A percentile compares a stretch with the other conserved stretches of the same genome.
phyloP scores from a whole-genome alignment of 192 early-diverging fungal genomes.

The Gigaspora rosea region DNA sequence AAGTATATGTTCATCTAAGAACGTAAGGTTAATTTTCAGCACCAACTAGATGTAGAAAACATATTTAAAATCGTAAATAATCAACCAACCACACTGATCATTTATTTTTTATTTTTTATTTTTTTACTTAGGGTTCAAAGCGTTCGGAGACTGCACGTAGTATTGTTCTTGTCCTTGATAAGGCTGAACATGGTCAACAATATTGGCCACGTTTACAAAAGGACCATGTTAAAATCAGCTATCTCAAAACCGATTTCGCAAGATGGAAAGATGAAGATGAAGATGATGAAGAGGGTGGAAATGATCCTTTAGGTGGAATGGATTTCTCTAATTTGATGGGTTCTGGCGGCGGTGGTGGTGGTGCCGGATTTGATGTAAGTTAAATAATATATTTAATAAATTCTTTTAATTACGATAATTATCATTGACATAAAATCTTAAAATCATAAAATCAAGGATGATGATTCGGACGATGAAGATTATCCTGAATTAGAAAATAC shows the following conservation, averaged over 20 bases:
- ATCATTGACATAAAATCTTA: neutral
- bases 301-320: slow-evolving; percentile 53
- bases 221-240: slow-evolving; percentile 64
- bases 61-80: neutral
- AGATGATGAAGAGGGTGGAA: slow-evolving; percentile 71
- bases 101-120: neutral
- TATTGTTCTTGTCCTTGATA: slow-evolving; percentile 69
- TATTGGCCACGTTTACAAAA: slow-evolving; percentile 90
- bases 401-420: neutral
- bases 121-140: slow-evolving; percentile 63
- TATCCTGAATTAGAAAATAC: slow-evolving; percentile 1
- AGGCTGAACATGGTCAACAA: slow-evolving; percentile 61
- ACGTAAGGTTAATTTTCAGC: neutral
- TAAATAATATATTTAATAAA: neutral
- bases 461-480: slow-evolving; percentile 22
- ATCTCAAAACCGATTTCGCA: slow-evolving; percentile 88
- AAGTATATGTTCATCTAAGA: neutral
- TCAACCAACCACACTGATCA: neutral
- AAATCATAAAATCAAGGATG: neutral
- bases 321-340: slow-evolving; percentile 70
- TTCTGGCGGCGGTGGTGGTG: slow-evolving; percentile 48
- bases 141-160: slow-evolving; percentile 67
- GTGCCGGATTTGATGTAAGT: slow-evolving; percentile 53
- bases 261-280: slow-evolving; percentile 94
- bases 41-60: neutral